phyloP scores from a whole-genome alignment of 805 yeast species.

The Saturnispora hagleri region DNA sequence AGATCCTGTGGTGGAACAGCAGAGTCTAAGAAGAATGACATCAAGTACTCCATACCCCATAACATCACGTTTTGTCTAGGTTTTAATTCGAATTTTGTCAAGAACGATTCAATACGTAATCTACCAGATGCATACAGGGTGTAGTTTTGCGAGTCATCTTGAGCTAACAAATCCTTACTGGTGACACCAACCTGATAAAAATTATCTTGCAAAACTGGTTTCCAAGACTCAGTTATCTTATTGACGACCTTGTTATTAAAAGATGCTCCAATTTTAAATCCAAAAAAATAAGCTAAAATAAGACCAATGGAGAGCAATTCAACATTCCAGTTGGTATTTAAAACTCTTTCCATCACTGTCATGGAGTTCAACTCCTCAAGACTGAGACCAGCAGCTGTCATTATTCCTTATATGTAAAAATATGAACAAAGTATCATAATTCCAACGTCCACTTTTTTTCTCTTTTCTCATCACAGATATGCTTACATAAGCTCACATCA shows the following conservation, averaged over 20 bases:
- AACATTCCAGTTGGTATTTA: slow-evolving; percentile 63
- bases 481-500: background rate
- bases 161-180: slow-evolving; percentile 36
- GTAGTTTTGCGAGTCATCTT: slow-evolving; percentile 56
- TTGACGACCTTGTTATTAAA: slow-evolving; percentile 50
- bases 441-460: background rate
- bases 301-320: slow-evolving; percentile 52
- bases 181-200: slow-evolving; percentile 72
- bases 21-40: slow-evolving; percentile 50
- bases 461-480: background rate
- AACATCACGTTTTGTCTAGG: slow-evolving; percentile 76
- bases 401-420: background rate
- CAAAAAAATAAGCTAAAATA: slow-evolving; percentile 37
- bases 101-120: slow-evolving; percentile 55
- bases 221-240: slow-evolving; percentile 37
- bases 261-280: slow-evolving; percentile 50
- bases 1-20: slow-evolving; percentile 48
- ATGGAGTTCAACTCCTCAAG: slow-evolving; percentile 47
- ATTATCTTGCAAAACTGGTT: slow-evolving; percentile 49
- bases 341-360: slow-evolving; percentile 50
- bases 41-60: slow-evolving; percentile 51
- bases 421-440: background rate
- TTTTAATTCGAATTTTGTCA: slow-evolving; percentile 52
- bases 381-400: background rate
- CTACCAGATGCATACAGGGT: slow-evolving; percentile 84